A percentile compares a stretch with the other conserved stretches of the same genome.
These are phyloP conservation scores for Drechslera avenae DNA, from an alignment of 2,329 filamentous ascomycete genomes.

Conservation along the genomic window DNA sequence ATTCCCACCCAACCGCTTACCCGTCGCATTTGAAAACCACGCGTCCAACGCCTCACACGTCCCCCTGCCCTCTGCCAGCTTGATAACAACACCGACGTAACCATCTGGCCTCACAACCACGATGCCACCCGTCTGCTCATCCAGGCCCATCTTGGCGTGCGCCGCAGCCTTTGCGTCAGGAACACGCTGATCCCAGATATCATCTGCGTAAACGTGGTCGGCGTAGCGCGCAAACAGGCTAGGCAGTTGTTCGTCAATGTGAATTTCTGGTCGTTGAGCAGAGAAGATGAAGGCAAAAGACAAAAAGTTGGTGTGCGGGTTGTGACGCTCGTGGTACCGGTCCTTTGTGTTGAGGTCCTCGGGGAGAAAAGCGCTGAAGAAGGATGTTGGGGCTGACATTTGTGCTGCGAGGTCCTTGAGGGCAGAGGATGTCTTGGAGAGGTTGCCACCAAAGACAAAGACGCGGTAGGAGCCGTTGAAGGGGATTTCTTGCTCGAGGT, in stretches of 20 bases:
- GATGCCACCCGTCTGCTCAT: slow-evolving; percentile 74
- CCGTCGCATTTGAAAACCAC: slow-evolving; percentile 77
- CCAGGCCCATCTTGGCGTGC: slow-evolving; percentile 85
- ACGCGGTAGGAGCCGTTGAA: slow-evolving; percentile 87
- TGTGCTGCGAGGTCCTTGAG: slow-evolving; percentile 71
- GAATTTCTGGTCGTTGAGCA: slow-evolving; percentile 68
- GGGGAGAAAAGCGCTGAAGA: slow-evolving; percentile 70
- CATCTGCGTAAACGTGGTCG: slow-evolving; percentile 85
- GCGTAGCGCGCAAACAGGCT: slow-evolving; percentile 73
- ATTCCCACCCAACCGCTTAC: slow-evolving; percentile 58
- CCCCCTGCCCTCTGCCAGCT: slow-evolving; percentile 73
- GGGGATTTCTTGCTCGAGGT: slow-evolving; percentile 87
- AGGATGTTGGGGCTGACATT: slow-evolving; percentile 69
- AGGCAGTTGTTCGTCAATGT: slow-evolving; percentile 74
- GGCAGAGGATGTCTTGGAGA: slow-evolving; percentile 62
- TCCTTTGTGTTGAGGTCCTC: slow-evolving; percentile 59
- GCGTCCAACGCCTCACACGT: slow-evolving; percentile 83
- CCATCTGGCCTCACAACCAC: slow-evolving; percentile 87
- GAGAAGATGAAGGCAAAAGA: slow-evolving; percentile 79
- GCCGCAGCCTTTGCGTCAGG: slow-evolving; percentile 73
- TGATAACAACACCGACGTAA: slow-evolving; percentile 78
- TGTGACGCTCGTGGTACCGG: slow-evolving; percentile 76
- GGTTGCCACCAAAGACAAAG: slow-evolving; percentile 81
- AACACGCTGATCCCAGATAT: slow-evolving; percentile 73
- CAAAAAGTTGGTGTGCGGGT: slow-evolving; percentile 83